Evolutionary conservation across 352 stramenopile species (phyloP).

Genomic region (Phytophthora agathidicida): DNA sequence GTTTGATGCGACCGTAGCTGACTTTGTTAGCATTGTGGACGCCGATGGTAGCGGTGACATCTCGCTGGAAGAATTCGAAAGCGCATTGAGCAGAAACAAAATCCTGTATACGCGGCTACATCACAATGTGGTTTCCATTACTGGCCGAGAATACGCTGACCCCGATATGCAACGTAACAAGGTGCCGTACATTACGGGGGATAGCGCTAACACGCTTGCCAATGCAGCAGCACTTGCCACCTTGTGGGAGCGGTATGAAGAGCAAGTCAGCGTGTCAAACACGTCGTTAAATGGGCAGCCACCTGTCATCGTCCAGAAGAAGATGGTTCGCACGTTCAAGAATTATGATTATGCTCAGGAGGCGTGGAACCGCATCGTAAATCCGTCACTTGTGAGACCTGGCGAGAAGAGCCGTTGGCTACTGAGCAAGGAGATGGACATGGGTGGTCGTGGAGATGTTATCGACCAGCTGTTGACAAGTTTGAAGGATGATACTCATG

Average conservation of each 20-base stretch:
- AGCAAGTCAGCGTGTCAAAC: slow-evolving; percentile 63
- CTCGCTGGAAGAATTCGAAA: slow-evolving; percentile 86
- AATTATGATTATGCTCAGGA: slow-evolving; percentile 90
- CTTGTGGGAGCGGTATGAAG: slow-evolving; percentile 81
- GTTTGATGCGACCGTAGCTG: slow-evolving; percentile 74
- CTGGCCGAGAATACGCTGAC: slow-evolving; percentile 80
- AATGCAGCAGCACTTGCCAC: slow-evolving; percentile 62
- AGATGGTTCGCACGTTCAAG: slow-evolving; percentile 87
- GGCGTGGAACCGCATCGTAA: slow-evolving; percentile 83
- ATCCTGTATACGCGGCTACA: slow-evolving; percentile 75
- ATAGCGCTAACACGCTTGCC: slow-evolving; percentile 42
- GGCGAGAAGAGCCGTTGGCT: slow-evolving; percentile 75
- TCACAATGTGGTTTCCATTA: slow-evolving; percentile 64
- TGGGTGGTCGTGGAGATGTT: slow-evolving; percentile 72
- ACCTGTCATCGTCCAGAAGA: slow-evolving; percentile 75
- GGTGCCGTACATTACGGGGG: slow-evolving; percentile 65
- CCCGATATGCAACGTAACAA: slow-evolving; percentile 63
- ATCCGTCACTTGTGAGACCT: slow-evolving; percentile 72
- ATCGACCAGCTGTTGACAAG: slow-evolving; percentile 82
- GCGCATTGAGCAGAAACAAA: slow-evolving; percentile 68
- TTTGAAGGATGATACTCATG: slow-evolving; percentile 50
- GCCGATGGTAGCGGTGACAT: slow-evolving; percentile 83
- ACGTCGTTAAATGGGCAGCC: slow-evolving; percentile 66
- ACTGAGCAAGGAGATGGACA: slow-evolving; percentile 82
- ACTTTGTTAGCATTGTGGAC: slow-evolving; percentile 84